Evolutionary conservation across 306 rosid species (phyloP).

Genomic region (Astragalus membranaceus): DNA sequence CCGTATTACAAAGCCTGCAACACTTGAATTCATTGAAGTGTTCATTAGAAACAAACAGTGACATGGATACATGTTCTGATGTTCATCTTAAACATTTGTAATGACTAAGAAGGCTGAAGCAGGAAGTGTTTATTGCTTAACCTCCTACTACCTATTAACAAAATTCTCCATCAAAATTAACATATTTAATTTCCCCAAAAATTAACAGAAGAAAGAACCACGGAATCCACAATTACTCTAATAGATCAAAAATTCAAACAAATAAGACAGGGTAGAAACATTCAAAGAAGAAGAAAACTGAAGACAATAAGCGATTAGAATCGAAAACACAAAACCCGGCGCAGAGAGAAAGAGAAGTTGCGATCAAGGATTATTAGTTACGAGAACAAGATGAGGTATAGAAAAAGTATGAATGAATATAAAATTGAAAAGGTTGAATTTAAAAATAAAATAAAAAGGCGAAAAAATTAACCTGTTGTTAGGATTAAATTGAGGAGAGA

Average conservation of each 20-base stretch:
- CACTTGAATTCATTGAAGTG: not conserved
- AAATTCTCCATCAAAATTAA: not conserved
- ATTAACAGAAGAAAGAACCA: not conserved
- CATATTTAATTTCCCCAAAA: not conserved
- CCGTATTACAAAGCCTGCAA: not conserved
- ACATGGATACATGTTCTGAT: not conserved
- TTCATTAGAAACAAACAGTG: slow-evolving; percentile 8
- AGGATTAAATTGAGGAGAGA: slow-evolving; percentile 33
- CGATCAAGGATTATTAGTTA: not conserved
- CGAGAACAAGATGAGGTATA: too few species aligned
- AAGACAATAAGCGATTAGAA: not conserved
- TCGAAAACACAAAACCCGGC: not conserved
- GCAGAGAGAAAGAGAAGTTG: not conserved
- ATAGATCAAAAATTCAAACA: not conserved
- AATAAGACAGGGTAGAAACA: too few species aligned
- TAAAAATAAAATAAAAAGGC: too few species aligned
- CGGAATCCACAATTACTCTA: not conserved
- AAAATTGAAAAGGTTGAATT: not conserved
- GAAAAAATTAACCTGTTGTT: slow-evolving; percentile 44
- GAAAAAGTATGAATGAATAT: not conserved
- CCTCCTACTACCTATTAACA: not conserved
- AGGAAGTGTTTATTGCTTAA: not conserved
- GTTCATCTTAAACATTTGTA: not conserved
- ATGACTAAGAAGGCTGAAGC: not conserved
- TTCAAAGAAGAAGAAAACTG: too few species aligned